Evolutionary conservation across 257 asterid species (phyloP), one percentile per base, ranked within the genome.

Genomic region (Buddleja alternifolia): DNA sequence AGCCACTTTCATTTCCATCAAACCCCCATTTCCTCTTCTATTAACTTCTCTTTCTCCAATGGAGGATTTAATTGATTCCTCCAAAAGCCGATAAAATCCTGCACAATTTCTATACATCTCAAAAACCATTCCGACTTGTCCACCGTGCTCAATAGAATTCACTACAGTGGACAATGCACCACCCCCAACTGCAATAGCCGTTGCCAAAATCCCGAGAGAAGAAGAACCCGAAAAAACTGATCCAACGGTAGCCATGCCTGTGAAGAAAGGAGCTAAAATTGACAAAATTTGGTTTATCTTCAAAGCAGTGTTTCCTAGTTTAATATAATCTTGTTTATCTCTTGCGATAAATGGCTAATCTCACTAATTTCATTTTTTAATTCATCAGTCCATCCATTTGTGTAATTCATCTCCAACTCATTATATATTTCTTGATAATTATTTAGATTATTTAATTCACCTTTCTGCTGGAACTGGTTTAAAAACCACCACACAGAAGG

Each of bases 61-160:
- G 39, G 50, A 12, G 8, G 53, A 40, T 50, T 40, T 45, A n/a
- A 57, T 70, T 8, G 73, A 63, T 23, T 75, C 80, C 69, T 75
- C 80, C 76, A 75, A 34, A n/a, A 63, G 50, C 47, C 52, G 57
- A 48, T 36, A 75, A 32, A 54, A 70, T 23, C 80, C 80, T n/a
- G 80, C 73, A 47, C 48, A 23, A 23, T 65, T 66, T 29, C 80
- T 75, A 39, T 75, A 75, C 76, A 63, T 75, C 55, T 75, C 80
- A 2, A 75, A 29, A 42, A 70, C 76, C 80, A 75, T 75, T 47
- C 80, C 80, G 59, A 70, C 69, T 11, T 75, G 80, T 15, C 76
- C 80, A 0, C 80, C 80, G 14, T 75, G 80, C 80, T 70, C 76
- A 0, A 75, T 5, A 37, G 63, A 19, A 25, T 75, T 75, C 68